A percentile compares a stretch with the other conserved stretches of the same genome.
These are phyloP conservation scores for Shiraia sp. DNA, from an alignment of 2,329 filamentous ascomycete species.

Conservation along the genomic window DNA sequence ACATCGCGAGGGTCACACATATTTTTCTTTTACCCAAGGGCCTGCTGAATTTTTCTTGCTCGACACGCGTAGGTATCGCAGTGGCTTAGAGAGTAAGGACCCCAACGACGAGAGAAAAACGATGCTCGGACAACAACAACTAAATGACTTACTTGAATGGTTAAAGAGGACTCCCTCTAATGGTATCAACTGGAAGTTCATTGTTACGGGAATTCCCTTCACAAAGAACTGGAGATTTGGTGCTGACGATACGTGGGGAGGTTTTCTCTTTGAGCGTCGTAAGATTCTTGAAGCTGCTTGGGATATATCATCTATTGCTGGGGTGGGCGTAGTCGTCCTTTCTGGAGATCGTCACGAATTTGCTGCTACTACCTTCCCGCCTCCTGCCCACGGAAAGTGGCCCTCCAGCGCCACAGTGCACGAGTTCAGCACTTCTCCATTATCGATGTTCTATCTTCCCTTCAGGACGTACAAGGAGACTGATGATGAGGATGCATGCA, in stretches of 20 bases:
- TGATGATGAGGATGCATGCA: slow-evolving; percentile 78
- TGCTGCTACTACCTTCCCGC: slow-evolving; percentile 77
- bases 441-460: slow-evolving; percentile 94
- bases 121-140: slow-evolving; percentile 82
- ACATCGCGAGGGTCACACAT: slow-evolving; percentile 69
- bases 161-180: slow-evolving; percentile 71
- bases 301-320: slow-evolving; percentile 72
- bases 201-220: slow-evolving; percentile 89
- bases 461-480: slow-evolving; percentile 80
- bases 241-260: slow-evolving; percentile 89
- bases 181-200: slow-evolving; percentile 90
- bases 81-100: slow-evolving; percentile 64
- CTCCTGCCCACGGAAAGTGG: slow-evolving; percentile 63
- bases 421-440: slow-evolving; percentile 88
- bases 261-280: slow-evolving; percentile 80
- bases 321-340: slow-evolving; percentile 78
- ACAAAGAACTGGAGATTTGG: slow-evolving; percentile 97
- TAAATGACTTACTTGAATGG: slow-evolving; percentile 78
- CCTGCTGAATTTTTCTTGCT: slow-evolving; percentile 94
- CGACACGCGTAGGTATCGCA: slow-evolving; percentile 87
- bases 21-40: slow-evolving; percentile 87
- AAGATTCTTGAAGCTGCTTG: slow-evolving; percentile 88
- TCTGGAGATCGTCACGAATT: slow-evolving; percentile 98
- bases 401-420: slow-evolving; percentile 61
- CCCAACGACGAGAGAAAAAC: slow-evolving; percentile 71